Percentiles rank a stretch among this genome's conserved stretches.
Evolutionary conservation across 1,139 yeast genomes (phyloP).

Genomic region (Candida neerlandica): DNA sequence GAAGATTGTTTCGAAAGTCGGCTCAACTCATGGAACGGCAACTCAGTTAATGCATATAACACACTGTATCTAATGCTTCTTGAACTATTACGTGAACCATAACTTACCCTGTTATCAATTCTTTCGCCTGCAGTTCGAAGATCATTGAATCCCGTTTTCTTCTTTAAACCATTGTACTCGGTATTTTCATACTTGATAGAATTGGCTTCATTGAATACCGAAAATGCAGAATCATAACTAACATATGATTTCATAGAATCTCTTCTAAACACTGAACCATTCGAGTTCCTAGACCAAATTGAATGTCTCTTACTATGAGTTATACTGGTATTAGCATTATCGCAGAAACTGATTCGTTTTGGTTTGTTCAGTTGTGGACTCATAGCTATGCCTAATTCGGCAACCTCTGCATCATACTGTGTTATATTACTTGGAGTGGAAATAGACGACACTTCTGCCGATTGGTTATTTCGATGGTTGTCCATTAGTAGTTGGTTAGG

Average conservation of each 20-base stretch:
- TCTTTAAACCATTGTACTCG: slow-evolving; percentile 27
- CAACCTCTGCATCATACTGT: slow-evolving; percentile 45
- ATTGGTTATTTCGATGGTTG: slow-evolving; percentile 16
- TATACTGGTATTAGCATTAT: slow-evolving; percentile 18
- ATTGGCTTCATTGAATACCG: slow-evolving; percentile 33
- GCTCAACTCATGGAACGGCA: slow-evolving; percentile 36
- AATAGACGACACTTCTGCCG: slow-evolving; percentile 30
- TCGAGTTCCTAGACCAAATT: slow-evolving; percentile 18
- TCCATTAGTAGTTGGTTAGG: slow-evolving; percentile 7
- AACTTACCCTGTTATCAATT: not conserved
- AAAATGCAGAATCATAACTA: slow-evolving; percentile 58
- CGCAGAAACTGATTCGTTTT: slow-evolving; percentile 30
- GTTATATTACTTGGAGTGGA: slow-evolving; percentile 47
- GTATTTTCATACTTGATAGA: slow-evolving; percentile 12
- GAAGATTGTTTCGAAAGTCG: slow-evolving; percentile 12
- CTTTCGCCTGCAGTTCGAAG: slow-evolving; percentile 25
- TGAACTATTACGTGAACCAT: slow-evolving; percentile 9
- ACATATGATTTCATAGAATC: slow-evolving; percentile 53
- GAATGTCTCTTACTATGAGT: slow-evolving; percentile 25
- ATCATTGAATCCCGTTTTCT: slow-evolving; percentile 42
- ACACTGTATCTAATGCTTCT: slow-evolving; percentile 43
- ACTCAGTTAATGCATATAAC: slow-evolving; percentile 43
- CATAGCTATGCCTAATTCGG: slow-evolving; percentile 48
- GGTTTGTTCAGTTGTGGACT: slow-evolving; percentile 36
- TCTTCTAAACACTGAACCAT: slow-evolving; percentile 30